Percentiles rank a stretch among this genome's conserved stretches.
Evolutionary conservation across 805 yeast genomes (phyloP).

Genomic region (Wickerhamomyces tratensis): DNA sequence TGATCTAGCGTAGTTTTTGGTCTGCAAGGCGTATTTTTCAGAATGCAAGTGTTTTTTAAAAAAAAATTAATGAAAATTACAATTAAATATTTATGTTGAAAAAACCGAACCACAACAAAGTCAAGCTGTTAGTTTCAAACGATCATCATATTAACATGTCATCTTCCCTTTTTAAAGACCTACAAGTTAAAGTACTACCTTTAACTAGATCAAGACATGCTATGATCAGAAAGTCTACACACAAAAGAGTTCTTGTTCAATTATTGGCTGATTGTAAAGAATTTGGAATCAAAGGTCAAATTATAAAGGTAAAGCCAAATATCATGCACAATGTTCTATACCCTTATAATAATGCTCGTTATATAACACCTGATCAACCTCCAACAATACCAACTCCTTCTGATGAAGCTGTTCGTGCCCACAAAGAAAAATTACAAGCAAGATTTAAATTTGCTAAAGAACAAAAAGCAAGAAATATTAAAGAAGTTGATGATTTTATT

Average conservation of each 20-base stretch:
- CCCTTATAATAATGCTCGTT: conserved; percentile 63
- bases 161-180: too few relatives aligned
- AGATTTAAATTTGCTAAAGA: background rate
- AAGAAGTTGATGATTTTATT: background rate
- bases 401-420: background rate
- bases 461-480: conserved; percentile 5
- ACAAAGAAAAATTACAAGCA: conserved; percentile 1
- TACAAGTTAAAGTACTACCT: conserved; percentile 14
- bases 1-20: too few relatives aligned
- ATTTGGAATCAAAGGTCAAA: conserved; percentile 63
- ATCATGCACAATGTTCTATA: conserved; percentile 76
- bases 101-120: too few relatives aligned
- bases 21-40: background rate
- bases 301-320: conserved; percentile 67
- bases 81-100: background rate
- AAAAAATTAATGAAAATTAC: background rate
- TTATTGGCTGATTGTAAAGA: conserved; percentile 57
- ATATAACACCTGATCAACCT: conserved; percentile 30
- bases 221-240: conserved; percentile 29
- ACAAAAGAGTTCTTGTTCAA: conserved; percentile 58
- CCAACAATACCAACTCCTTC: conserved; percentile 16
- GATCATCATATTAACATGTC: background rate
- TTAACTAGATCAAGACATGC: conserved; percentile 34
- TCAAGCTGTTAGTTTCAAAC: too few relatives aligned
- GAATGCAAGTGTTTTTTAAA: background rate